Percentiles rank a stretch among this genome's conserved stretches.
phyloP scores from a whole-genome alignment of 2,329 filamentous ascomycete genomes.

The Decorospora gaudefroyi region DNA sequence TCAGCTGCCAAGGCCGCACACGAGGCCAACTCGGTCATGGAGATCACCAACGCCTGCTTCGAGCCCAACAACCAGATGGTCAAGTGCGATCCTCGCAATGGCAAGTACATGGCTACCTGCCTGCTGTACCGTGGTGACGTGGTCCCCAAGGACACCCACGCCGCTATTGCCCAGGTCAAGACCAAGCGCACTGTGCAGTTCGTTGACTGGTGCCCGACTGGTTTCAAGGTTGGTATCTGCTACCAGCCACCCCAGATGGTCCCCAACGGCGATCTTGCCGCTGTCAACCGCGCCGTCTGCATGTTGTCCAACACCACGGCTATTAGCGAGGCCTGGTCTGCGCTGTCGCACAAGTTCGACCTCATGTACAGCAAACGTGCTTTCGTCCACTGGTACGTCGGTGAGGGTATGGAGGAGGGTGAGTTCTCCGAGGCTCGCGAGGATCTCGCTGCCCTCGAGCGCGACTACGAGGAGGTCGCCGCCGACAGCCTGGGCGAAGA shows the following conservation, averaged over 20 bases:
- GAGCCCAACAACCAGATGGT: constrained; percentile 99
- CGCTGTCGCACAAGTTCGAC: constrained; percentile 96
- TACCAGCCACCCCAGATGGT: constrained; percentile 97
- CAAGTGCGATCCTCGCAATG: constrained; percentile 96
- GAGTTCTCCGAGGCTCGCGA: constrained; percentile 99
- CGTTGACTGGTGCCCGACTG: constrained; percentile 99
- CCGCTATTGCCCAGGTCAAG: constrained; percentile 93
- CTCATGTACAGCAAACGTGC: constrained; percentile 99
- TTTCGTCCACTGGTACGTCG: constrained; percentile 99
- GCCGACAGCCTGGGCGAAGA: constrained; percentile 90
- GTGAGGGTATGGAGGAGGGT: constrained; percentile 99
- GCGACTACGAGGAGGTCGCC: constrained; percentile 96
- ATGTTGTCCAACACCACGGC: constrained; percentile 99
- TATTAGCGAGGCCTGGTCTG: constrained; percentile 97
- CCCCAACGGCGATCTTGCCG: constrained; percentile 94
- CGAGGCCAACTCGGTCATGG: constrained; percentile 96
- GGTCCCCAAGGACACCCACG: constrained; percentile 93
- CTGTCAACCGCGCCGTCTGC: constrained; percentile 98
- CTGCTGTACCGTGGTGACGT: constrained; percentile 98
- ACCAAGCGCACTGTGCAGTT: constrained; percentile 99
- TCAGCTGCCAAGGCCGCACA: constrained; percentile 94
- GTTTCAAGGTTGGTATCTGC: constrained; percentile 99
- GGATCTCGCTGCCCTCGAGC: constrained; percentile 95
- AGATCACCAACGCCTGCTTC: constrained; percentile 99
- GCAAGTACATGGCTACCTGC: constrained; percentile 99